Percentiles rank a stretch among this genome's conserved stretches.
Conservation (phyloP, 768 basidiomycete species). For the Auricularia auricula-judae region DNA sequence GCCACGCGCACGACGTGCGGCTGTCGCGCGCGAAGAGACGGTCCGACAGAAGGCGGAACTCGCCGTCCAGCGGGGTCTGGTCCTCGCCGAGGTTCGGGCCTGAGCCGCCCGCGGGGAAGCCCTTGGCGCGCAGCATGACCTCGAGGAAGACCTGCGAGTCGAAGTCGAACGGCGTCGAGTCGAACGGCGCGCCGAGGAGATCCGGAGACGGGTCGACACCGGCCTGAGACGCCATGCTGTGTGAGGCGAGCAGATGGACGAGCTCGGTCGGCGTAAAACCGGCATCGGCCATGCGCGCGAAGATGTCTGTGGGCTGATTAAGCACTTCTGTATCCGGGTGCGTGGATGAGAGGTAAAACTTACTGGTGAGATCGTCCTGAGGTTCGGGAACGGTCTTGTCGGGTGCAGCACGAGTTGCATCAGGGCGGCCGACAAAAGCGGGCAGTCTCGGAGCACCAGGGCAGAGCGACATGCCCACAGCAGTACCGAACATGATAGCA, state of each 20-base stretch:
- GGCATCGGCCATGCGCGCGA: not conserved
- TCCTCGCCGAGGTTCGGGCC: conserved; percentile 9
- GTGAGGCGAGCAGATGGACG: too few relatives aligned
- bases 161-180: conserved; percentile 26
- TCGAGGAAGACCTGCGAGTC: too few relatives aligned
- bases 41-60: conserved; percentile 11
- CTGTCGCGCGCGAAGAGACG: conserved; percentile 14
- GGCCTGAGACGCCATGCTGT: conserved; percentile 10
- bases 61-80: not conserved
- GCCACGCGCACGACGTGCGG: not conserved
- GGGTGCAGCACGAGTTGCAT: too few relatives aligned
- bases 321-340: conserved; percentile 8
- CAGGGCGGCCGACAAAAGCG: too few relatives aligned
- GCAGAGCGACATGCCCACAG: conserved; percentile 31
- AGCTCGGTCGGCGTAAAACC: too few relatives aligned
- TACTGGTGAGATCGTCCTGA: conserved; percentile 11
- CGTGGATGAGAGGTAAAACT: conserved; percentile 11
- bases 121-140: conserved; percentile 17
- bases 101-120: conserved; percentile 19
- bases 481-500: conserved; percentile 34
- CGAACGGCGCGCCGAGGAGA: conserved; percentile 29
- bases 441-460: conserved; percentile 28
- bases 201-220: conserved; percentile 1
- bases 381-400: too few relatives aligned
- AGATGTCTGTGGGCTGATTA: conserved; percentile 14